Conservation (phyloP, 2,329 filamentous ascomycete species). For the Neofusicoccum cordaticola region DNA sequence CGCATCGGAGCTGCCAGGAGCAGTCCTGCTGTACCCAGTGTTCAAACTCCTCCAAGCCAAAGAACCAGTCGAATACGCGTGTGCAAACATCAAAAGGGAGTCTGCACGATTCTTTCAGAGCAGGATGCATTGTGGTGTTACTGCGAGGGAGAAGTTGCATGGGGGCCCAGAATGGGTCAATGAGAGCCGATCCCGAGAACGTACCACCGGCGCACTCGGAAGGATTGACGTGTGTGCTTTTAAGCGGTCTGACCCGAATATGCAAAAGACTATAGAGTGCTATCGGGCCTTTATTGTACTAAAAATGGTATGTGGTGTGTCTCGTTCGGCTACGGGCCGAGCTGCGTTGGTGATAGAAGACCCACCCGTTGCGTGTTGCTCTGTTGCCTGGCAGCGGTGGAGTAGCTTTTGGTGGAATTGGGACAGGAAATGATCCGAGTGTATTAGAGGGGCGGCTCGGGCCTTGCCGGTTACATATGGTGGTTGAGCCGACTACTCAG, state of each 20-base stretch:
- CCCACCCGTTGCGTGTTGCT: not conserved
- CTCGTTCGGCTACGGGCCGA: no score
- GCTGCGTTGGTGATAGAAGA: no score
- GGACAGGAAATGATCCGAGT: not conserved
- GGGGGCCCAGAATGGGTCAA: not conserved
- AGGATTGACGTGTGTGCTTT: no score
- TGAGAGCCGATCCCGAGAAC: no score
- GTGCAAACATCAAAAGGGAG: conserved; percentile 23
- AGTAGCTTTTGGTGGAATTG: not conserved
- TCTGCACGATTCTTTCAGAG: not conserved
- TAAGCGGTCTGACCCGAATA: no score
- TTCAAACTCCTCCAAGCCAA: conserved; percentile 1
- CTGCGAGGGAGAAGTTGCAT: no score
- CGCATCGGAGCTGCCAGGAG: conserved; percentile 14
- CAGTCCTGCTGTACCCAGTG: not conserved
- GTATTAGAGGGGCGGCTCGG: not conserved
- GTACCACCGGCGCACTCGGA: no score
- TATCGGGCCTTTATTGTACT: no score
- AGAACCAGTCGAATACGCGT: conserved; percentile 21
- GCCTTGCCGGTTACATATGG: not conserved
- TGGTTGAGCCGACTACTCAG: not conserved
- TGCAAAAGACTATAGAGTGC: no score
- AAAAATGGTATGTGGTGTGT: no score
- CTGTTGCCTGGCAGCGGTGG: not conserved
- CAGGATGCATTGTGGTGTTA: not conserved